Evolutionary conservation across 75 land plant genomes (phyloP).

Genomic region (Picea glauca): DNA sequence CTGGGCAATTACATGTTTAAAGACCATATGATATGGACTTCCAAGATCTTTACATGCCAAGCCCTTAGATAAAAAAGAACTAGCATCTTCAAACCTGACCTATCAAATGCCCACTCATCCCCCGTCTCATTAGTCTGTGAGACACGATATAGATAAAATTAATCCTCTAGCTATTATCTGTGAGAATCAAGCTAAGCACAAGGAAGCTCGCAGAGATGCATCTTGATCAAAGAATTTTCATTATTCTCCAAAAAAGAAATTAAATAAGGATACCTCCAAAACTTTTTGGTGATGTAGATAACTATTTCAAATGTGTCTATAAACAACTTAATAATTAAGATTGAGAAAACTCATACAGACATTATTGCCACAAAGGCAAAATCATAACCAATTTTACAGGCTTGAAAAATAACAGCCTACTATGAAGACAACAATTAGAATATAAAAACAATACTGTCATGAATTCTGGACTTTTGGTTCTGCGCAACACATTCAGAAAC

Average conservation of each 20-base stretch:
- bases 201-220: not conserved
- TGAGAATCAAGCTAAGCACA: not conserved
- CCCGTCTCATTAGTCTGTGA: not conserved
- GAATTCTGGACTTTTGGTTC: constrained; percentile 81
- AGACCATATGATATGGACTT: too few species aligned
- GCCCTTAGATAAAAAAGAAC: too few species aligned
- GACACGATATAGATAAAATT: not conserved
- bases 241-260: not conserved
- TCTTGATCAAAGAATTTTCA: not conserved
- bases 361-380: not conserved
- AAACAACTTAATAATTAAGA: not conserved
- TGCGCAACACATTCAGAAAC: constrained; percentile 89
- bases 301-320: constrained; percentile 2
- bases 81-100: too few species aligned
- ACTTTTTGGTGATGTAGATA: not conserved
- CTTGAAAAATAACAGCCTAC: not conserved
- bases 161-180: not conserved
- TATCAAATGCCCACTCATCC: not conserved
- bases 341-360: not conserved
- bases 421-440: constrained; percentile 24
- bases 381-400: constrained; percentile 1
- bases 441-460: constrained; percentile 85
- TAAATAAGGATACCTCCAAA: not conserved
- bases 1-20: too few species aligned
- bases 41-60: too few species aligned